Base-by-base conservation (phyloP, 345 rosid genomes). In the Linum tenue region DNA sequence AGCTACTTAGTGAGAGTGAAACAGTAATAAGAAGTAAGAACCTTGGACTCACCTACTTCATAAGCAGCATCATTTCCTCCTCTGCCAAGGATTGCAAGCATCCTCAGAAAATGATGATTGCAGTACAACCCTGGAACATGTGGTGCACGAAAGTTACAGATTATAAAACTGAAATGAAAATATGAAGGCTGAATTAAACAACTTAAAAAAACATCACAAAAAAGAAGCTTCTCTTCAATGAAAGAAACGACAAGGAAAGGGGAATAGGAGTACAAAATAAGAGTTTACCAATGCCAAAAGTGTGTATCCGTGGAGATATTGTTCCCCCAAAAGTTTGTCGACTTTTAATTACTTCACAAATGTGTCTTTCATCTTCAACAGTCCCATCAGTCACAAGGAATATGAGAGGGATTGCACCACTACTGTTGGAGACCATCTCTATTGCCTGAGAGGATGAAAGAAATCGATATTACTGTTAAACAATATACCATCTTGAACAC, bases 331-430 rank as follows among this genome's bases (percentile, higher is more conserved):
- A 79, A 56, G 67, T 77, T 43, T 81, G 67, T 66, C 62, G 77
- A 75, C 74, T 90, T 81, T 84, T 85, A 80, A 90, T 79, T 51
- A 65, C 72, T 64, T 87, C 85, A 75, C 92, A 90, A 59, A 94
- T 87, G 39, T 80, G 82, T 75, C 84, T 83, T 76, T 90, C 99
- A 77, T 94, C 87, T 79, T 94, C 97, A 67, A 94, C 91, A 72
- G 95, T 73, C 64, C 99, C 99, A 80, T 94, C 97, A 37, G 95
- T 90, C 64, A 94, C 72, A 69, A 94, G 87, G 72, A 94, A 84
- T 72, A 94, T 77, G 72, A 83, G 68, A 66, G 99, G 99, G 68
- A 86, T 58, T 48, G 96, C 81, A 73, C 81, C 88, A 51, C 43
- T 67, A 64, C 80, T 67, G 60, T 80, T 77, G 37, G 86, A 77